Conservation (phyloP, 768 basidiomycete genomes). For the Coprinellus micaceus region DNA sequence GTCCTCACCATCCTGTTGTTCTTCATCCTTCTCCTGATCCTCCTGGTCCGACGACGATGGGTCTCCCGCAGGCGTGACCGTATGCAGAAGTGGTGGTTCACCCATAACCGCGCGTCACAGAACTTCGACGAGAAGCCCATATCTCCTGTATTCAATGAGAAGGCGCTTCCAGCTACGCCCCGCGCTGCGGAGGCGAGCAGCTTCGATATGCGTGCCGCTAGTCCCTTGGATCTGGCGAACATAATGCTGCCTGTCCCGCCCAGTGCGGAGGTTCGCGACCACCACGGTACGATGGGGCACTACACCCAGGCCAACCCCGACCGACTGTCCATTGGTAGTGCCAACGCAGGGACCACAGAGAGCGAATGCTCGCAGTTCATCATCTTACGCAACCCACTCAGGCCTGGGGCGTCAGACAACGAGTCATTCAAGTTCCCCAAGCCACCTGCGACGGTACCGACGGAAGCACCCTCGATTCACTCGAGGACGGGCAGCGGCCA, state of each 20-base stretch:
- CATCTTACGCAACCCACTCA: conserved; percentile 53
- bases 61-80: conserved; percentile 41
- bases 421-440: conserved; percentile 70
- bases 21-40: conserved; percentile 25
- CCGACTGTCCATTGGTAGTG: conserved; percentile 40
- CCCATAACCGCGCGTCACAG: conserved; percentile 21
- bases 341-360: conserved; percentile 23
- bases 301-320: conserved; percentile 10
- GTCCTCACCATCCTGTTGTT: conserved; percentile 30
- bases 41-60: conserved; percentile 45
- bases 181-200: conserved; percentile 52
- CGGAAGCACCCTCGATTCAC: conserved; percentile 4
- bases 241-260: conserved; percentile 43
- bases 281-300: conserved; percentile 9
- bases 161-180: conserved; percentile 8
- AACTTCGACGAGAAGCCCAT: conserved; percentile 23
- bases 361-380: conserved; percentile 26
- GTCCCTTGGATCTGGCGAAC: conserved; percentile 18
- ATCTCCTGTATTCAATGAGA: conserved; percentile 4
- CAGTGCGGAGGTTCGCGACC: conserved; percentile 50
- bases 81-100: conserved; percentile 45
- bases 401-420: conserved; percentile 47
- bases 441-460: conserved; percentile 38
- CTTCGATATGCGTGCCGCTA: conserved; percentile 40
- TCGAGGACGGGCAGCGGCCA: not conserved